Evolutionary conservation across 78 protist species (phyloP).

Genomic region (Chrysochromulina parva): DNA sequence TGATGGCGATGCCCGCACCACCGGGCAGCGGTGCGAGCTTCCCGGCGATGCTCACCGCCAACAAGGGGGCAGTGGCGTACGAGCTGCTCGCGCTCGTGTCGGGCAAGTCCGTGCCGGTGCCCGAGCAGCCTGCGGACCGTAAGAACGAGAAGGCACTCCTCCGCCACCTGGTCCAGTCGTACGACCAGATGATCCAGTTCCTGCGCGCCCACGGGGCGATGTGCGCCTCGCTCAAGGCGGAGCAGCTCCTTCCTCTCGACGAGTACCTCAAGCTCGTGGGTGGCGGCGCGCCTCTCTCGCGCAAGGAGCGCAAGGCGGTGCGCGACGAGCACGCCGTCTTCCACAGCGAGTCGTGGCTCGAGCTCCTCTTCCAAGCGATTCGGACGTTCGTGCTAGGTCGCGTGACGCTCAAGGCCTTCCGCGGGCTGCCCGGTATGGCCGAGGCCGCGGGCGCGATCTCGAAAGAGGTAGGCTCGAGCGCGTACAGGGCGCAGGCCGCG

Average conservation of each 20-base stretch:
- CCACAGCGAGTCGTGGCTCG: slow-evolving; percentile 4
- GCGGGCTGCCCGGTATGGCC: background rate
- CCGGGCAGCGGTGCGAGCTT: background rate
- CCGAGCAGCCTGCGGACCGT: background rate
- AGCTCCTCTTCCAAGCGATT: slow-evolving; percentile 25
- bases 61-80: background rate
- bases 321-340: background rate
- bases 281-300: background rate
- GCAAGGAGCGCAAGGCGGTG: background rate
- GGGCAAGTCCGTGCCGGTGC: background rate
- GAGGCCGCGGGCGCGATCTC: background rate
- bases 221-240: background rate
- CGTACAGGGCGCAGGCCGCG: too few species aligned
- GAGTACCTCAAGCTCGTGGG: background rate
- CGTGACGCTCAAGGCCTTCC: background rate
- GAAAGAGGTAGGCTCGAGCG: too few species aligned
- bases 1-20: background rate
- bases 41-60: background rate
- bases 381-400: slow-evolving; percentile 25
- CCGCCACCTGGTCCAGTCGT: background rate
- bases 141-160: background rate
- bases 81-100: background rate
- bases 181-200: background rate
- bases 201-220: slow-evolving; percentile 13
- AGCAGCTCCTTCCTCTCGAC: slow-evolving; percentile 8